Conservation (phyloP, 164 flowering plant genomes). For the Taxillus chinensis region DNA sequence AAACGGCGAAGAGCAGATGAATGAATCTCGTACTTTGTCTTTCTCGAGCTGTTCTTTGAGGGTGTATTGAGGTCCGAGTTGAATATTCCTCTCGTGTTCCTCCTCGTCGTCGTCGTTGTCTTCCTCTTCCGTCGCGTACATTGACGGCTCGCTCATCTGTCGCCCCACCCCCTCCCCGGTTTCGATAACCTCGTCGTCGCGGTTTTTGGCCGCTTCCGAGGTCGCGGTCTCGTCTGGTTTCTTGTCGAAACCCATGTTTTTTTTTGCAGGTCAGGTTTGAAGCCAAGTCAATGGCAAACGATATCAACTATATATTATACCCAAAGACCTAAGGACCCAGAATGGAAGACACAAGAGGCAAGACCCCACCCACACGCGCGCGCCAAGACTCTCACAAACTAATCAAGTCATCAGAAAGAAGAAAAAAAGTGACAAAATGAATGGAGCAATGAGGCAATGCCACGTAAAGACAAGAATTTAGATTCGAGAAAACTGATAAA, state of each 20-base stretch:
- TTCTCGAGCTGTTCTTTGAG: conserved; percentile 71
- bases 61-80: conserved; percentile 66
- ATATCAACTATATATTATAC: conserved; percentile 24
- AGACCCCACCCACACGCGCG: background rate
- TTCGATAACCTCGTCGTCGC: conserved; percentile 16
- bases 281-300: conserved; percentile 39
- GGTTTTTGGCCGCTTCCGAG: conserved; percentile 6
- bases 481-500: background rate
- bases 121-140: conserved; percentile 42
- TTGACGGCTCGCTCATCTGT: conserved; percentile 35
- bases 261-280: conserved; percentile 23
- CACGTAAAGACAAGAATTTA: too few species aligned
- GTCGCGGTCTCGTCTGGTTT: conserved; percentile 7
- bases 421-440: too few species aligned
- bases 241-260: conserved; percentile 50
- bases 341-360: background rate
- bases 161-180: conserved; percentile 16
- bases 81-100: conserved; percentile 30
- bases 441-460: too few species aligned
- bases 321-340: background rate
- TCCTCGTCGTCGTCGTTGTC: conserved; percentile 30
- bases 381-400: background rate
- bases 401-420: too few species aligned
- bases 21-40: conserved; percentile 51
- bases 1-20: background rate